phyloP scores from a whole-genome alignment of 495 filamentous ascomycete species.

The Ramalina intermedia region DNA sequence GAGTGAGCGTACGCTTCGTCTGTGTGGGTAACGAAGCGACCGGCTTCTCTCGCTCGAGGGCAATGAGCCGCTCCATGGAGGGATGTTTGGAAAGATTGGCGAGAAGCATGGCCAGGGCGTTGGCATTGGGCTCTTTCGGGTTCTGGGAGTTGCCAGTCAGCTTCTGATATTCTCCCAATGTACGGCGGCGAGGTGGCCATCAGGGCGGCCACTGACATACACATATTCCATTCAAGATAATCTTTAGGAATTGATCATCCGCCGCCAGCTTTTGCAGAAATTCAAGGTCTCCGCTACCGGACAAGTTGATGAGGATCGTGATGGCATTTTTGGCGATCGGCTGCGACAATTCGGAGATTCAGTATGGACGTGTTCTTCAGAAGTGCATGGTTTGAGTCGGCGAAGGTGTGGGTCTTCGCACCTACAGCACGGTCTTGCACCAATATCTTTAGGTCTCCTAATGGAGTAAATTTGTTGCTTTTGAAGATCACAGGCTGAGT shows the following conservation, averaged over 20 bases:
- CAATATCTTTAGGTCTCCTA: conserved; percentile 82
- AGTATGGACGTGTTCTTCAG: background rate
- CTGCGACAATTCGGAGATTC: conserved; percentile 25
- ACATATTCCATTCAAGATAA: conserved; percentile 53
- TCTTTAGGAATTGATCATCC: conserved; percentile 71
- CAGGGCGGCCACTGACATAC: conserved; percentile 39
- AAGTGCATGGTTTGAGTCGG: background rate
- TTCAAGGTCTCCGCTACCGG: conserved; percentile 45
- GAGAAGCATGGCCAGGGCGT: conserved; percentile 78
- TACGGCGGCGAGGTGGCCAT: background rate
- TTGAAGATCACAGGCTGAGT: conserved; percentile 75
- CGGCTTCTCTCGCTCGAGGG: conserved; percentile 40
- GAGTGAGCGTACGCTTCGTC: conserved; percentile 63
- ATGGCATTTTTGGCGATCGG: conserved; percentile 85
- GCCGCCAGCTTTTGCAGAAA: conserved; percentile 55
- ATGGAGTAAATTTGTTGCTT: conserved; percentile 54
- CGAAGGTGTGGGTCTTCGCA: background rate
- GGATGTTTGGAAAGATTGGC: conserved; percentile 81
- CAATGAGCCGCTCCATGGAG: conserved; percentile 48
- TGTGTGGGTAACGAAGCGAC: conserved; percentile 41
- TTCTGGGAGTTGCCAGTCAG: conserved; percentile 25
- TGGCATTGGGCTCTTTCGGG: conserved; percentile 55
- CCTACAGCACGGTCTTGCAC: conserved; percentile 65
- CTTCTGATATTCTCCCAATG: background rate
- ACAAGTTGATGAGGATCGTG: conserved; percentile 85